These are phyloP conservation scores for Incumbomyces lentus DNA, from an alignment of 2,329 filamentous ascomycete genomes.

Conservation along the genomic window DNA sequence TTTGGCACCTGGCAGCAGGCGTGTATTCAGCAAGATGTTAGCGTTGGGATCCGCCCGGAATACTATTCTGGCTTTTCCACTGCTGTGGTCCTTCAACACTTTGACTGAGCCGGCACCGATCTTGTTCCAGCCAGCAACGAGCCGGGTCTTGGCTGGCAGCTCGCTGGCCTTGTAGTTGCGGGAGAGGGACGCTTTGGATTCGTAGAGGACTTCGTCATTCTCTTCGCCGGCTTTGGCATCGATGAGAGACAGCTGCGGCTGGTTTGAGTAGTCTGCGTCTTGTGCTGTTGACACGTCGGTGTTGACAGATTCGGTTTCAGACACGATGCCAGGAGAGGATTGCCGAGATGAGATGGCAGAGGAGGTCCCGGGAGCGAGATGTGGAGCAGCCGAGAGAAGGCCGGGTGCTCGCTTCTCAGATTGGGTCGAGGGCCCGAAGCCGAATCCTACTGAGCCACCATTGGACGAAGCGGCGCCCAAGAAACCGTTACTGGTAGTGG, in stretches of 20 bases:
- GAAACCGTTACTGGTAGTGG: slow-evolving; percentile 19
- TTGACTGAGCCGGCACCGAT: slow-evolving; percentile 63
- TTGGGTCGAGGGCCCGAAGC: slow-evolving; percentile 26
- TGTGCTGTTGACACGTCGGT: slow-evolving; percentile 41
- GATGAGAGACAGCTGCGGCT: slow-evolving; percentile 53
- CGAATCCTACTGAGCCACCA: slow-evolving; percentile 26
- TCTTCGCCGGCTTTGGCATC: slow-evolving; percentile 58
- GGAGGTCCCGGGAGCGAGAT: slow-evolving; percentile 25
- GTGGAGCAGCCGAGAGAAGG: slow-evolving; percentile 21
- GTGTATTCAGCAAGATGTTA: slow-evolving; percentile 61
- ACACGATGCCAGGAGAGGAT: slow-evolving; percentile 35
- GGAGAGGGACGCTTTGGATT: slow-evolving; percentile 60
- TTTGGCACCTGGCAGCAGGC: slow-evolving; percentile 48
- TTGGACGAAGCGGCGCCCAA: slow-evolving; percentile 12
- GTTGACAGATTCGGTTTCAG: slow-evolving; percentile 32
- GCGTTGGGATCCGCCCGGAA: slow-evolving; percentile 67
- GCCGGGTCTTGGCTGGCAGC: slow-evolving; percentile 17
- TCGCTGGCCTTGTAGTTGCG: slow-evolving; percentile 42
- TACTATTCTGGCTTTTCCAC: slow-evolving; percentile 56
- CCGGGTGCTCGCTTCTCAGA: slow-evolving; percentile 14
- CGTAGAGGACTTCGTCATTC: slow-evolving; percentile 59
- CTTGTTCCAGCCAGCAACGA: slow-evolving; percentile 46
- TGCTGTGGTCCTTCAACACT: slow-evolving; percentile 62
- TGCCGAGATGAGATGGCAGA: slow-evolving; percentile 33
- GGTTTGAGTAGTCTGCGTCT: slow-evolving; percentile 43